Base-by-base conservation (phyloP, 257 asterid genomes). In the Gentiana straminea region DNA sequence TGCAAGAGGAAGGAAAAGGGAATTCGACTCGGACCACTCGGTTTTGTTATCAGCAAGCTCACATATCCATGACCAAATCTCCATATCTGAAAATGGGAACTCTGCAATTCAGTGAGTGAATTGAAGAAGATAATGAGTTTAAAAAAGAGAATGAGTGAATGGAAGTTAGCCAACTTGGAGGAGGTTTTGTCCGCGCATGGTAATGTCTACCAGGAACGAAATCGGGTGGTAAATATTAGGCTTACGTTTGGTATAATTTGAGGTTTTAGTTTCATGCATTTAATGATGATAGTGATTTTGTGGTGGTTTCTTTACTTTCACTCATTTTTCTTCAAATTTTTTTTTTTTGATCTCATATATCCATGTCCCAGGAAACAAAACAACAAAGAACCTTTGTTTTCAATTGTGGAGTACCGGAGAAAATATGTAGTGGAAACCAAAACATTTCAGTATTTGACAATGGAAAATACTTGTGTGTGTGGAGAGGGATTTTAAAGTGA, bases 41-140 rank as follows among this genome's bases (percentile, higher is more conserved):
- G 73, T 79, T 36, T 70, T 77, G n/a, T 89, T 78, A 69, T 72
- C 10, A 52, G 86, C 84, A 41, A 89, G 87, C 4, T 86, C 94
- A 48, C 67, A 83, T 51, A 89, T 86, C 97, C 97, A 89, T 33
- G 97, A 72, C 97, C 97, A 89, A 46, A 75, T 60, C 56, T 89
- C 95, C 97, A 87, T 86, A 3, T 45, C 47, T 7, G 9, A 13
- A 35, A 32, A 32, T 61, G 10, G 35, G 35, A 51, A 32, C 13
- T 9, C 9, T 61, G 45, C 33, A n/a, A 54, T 57, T 1, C 5
- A 34, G 46, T 1, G 3, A 33, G 15, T 24, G 24, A 24, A 24
- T 24, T 24, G 24, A 24, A 24, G 24, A 24, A 24, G 24, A 24
- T 24, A 24, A 24, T 24, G 55, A 7, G 67, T 78, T 49, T 81